A percentile compares a stretch with the other conserved stretches of the same genome.
These are phyloP conservation scores for Boletellus sp. DNA, from an alignment of 768 basidiomycete genomes.

Conservation along the genomic window DNA sequence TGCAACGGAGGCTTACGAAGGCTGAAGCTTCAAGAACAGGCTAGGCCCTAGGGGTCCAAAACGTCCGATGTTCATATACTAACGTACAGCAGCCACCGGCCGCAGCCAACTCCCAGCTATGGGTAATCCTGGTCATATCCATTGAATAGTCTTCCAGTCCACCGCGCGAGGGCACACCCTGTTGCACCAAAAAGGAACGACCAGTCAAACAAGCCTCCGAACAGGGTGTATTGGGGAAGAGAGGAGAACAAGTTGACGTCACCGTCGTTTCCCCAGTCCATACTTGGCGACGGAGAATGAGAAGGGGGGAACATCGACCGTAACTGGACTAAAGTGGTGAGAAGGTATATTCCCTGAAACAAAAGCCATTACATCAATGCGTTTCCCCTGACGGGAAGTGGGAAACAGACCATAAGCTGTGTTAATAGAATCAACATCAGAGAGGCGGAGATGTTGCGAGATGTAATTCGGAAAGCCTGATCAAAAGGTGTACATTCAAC, in stretches of 20 bases:
- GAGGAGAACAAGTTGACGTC: slow-evolving; percentile 60
- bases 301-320: slow-evolving; percentile 74
- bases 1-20: not conserved
- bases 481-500: not conserved
- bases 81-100: slow-evolving; percentile 6
- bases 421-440: slow-evolving; percentile 74
- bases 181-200: slow-evolving; percentile 62
- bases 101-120: slow-evolving; percentile 3
- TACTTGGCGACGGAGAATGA: slow-evolving; percentile 15
- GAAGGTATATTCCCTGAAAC: slow-evolving; percentile 72
- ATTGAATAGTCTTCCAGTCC: slow-evolving; percentile 43
- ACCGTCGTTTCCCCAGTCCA: slow-evolving; percentile 5
- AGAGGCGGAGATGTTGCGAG: slow-evolving; percentile 66
- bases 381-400: slow-evolving; percentile 5
- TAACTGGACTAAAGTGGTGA: slow-evolving; percentile 79
- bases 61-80: not conserved
- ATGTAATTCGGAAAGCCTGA: slow-evolving; percentile 61
- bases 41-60: not conserved
- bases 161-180: slow-evolving; percentile 45
- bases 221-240: slow-evolving; percentile 70
- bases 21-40: not conserved
- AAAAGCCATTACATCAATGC: not conserved
- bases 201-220: slow-evolving; percentile 72
- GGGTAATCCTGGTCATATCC: slow-evolving; percentile 15
- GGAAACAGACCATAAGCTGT: slow-evolving; percentile 68